Conservation (phyloP, 345 rosid genomes). For the Limnanthes douglasii region DNA sequence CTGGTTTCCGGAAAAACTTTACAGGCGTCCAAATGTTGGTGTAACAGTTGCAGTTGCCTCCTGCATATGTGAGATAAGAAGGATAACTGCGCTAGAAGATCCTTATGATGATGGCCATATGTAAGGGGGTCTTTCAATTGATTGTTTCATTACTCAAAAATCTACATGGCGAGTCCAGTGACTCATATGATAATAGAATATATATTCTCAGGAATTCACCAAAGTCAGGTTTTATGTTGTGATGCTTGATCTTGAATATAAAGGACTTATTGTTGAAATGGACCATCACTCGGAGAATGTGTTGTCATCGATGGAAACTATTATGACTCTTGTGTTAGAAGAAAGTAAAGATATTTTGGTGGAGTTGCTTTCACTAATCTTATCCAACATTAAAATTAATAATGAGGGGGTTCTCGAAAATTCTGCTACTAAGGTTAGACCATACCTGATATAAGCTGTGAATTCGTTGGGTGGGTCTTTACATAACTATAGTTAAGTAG, state of each 20-base stretch:
- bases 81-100: no score
- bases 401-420: conserved; percentile 70
- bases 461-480: conserved; percentile 32
- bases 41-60: no score
- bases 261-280: conserved; percentile 1
- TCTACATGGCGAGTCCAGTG: neutral
- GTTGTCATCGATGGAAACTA: conserved; percentile 72
- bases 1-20: no score
- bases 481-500: conserved; percentile 43
- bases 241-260: conserved; percentile 6
- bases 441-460: conserved; percentile 44
- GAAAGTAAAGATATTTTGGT: conserved; percentile 83
- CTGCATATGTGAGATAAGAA: no score
- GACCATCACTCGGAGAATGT: conserved; percentile 28
- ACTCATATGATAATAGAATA: conserved; percentile 1
- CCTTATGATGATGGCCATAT: no score
- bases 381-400: conserved; percentile 40
- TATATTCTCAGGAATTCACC: conserved; percentile 2
- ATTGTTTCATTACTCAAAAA: conserved; percentile 6
- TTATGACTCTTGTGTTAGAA: conserved; percentile 78
- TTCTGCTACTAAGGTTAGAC: conserved; percentile 58
- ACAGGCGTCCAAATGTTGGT: no score
- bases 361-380: conserved; percentile 64
- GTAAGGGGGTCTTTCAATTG: conserved; percentile 5
- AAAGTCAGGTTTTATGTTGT: neutral